Percentiles rank a stretch among this genome's conserved stretches.
These are phyloP conservation scores for Brettanomyces nanus DNA, from an alignment of 805 yeast species.

Conservation along the genomic window DNA sequence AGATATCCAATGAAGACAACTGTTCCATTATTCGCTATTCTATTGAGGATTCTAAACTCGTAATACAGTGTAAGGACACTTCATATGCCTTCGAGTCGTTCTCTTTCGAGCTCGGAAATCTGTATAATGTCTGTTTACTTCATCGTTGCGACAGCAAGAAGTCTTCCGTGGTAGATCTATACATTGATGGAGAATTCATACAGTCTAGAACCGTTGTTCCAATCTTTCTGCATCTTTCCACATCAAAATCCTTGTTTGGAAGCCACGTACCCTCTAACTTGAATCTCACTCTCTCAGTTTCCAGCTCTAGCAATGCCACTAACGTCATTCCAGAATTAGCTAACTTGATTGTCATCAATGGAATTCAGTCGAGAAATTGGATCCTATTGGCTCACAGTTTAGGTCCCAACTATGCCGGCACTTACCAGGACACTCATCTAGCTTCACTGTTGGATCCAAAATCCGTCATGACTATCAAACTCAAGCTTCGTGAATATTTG, in stretches of 20 bases:
- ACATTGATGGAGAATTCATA: conserved; percentile 40
- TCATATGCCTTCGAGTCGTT: conserved; percentile 20
- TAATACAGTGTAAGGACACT: conserved; percentile 9
- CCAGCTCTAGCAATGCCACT: conserved; percentile 20
- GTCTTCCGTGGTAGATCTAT: conserved; percentile 33
- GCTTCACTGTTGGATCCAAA: conserved; percentile 32
- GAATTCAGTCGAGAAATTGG: conserved; percentile 41
- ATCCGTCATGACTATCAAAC: not conserved
- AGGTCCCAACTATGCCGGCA: conserved; percentile 43
- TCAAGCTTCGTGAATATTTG: not conserved
- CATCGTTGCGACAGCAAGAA: conserved; percentile 16
- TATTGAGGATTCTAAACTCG: conserved; percentile 10
- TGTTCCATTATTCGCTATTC: conserved; percentile 1
- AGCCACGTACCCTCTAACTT: conserved; percentile 16
- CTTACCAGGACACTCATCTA: conserved; percentile 31
- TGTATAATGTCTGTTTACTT: conserved; percentile 21
- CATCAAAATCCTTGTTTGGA: conserved; percentile 1
- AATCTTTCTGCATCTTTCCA: conserved; percentile 6
- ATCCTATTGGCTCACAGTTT: conserved; percentile 36
- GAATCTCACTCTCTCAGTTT: conserved; percentile 5
- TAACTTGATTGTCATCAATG: conserved; percentile 33
- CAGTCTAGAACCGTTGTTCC: conserved; percentile 17
- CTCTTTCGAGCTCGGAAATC: conserved; percentile 16
- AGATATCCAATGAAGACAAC: not conserved
- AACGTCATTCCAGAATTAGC: conserved; percentile 18